phyloP scores from a whole-genome alignment of 2,329 filamentous ascomycete species.

The Thelonectria blattea region DNA sequence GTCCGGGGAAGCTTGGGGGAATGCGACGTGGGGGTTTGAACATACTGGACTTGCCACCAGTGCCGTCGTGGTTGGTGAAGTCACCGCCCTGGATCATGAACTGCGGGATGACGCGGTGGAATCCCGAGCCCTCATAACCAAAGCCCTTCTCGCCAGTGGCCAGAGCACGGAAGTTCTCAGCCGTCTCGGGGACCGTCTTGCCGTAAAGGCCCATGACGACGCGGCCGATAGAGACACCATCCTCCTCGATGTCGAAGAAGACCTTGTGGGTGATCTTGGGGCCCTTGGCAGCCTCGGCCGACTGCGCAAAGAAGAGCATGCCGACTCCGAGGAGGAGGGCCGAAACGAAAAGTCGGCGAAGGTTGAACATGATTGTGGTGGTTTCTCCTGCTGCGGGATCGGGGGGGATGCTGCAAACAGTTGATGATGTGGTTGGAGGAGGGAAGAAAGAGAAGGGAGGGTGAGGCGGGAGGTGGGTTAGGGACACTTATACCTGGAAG shows the following conservation, averaged over 20 bases:
- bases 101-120: constrained; percentile 89
- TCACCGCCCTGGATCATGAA: constrained; percentile 95
- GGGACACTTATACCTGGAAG: constrained; percentile 35
- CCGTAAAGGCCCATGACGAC: constrained; percentile 85
- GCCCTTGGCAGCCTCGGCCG: constrained; percentile 77
- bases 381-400: constrained; percentile 21
- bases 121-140: constrained; percentile 79
- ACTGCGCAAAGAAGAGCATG: constrained; percentile 77
- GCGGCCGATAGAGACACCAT: constrained; percentile 74
- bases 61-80: constrained; percentile 83
- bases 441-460: constrained; percentile 15
- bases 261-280: constrained; percentile 97
- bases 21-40: constrained; percentile 29
- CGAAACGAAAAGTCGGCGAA: constrained; percentile 74
- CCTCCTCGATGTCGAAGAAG: constrained; percentile 83
- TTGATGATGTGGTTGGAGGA: constrained; percentile 23
- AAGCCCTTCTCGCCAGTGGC: constrained; percentile 87
- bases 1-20: background rate
- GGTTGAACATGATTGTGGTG: constrained; percentile 70
- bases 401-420: constrained; percentile 18
- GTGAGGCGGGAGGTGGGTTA: constrained; percentile 26
- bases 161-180: constrained; percentile 78
- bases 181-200: constrained; percentile 81
- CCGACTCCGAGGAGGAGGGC: constrained; percentile 77
- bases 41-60: constrained; percentile 83